phyloP scores from a whole-genome alignment of 176 grass and related monocot species.

The Chrysopogon serrulatus region DNA sequence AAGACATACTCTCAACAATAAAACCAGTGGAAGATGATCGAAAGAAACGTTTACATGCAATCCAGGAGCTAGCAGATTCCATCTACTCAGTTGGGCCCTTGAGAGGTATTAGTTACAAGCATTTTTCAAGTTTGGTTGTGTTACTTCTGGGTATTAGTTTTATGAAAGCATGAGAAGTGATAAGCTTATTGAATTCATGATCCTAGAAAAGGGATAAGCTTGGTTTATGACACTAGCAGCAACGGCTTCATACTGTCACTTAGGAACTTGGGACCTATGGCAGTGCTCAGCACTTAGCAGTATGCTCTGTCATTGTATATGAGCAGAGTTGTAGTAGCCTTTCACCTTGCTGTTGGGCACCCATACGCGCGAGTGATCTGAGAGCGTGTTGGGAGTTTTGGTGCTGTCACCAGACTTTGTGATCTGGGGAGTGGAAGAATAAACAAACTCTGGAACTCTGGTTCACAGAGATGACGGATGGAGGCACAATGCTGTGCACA shows the following conservation, averaged over 20 bases:
- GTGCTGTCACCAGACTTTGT: too few species aligned
- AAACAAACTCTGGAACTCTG: neutral
- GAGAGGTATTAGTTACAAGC: slow-evolving; percentile 32
- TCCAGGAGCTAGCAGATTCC: slow-evolving; percentile 46
- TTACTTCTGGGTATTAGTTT: neutral
- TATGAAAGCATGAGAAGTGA: neutral
- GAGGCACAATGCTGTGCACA: neutral
- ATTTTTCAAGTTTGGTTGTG: neutral
- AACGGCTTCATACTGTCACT: neutral
- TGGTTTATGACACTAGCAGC: neutral
- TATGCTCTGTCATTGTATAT: neutral
- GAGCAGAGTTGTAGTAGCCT: neutral
- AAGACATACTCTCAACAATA: slow-evolving; percentile 58
- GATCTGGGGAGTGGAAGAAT: neutral
- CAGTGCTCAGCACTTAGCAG: neutral
- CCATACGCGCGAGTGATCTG: neutral
- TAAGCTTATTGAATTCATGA: neutral
- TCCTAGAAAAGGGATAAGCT: neutral
- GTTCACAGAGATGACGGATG: neutral
- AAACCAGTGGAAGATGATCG: slow-evolving; percentile 55
- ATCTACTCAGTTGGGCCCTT: slow-evolving; percentile 33
- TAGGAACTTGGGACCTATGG: neutral
- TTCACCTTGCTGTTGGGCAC: neutral
- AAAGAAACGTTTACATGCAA: slow-evolving; percentile 29
- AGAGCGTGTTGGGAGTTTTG: too few species aligned